Base-by-base conservation (phyloP, 305 asterid species). In the Fraxinus platypoda region DNA sequence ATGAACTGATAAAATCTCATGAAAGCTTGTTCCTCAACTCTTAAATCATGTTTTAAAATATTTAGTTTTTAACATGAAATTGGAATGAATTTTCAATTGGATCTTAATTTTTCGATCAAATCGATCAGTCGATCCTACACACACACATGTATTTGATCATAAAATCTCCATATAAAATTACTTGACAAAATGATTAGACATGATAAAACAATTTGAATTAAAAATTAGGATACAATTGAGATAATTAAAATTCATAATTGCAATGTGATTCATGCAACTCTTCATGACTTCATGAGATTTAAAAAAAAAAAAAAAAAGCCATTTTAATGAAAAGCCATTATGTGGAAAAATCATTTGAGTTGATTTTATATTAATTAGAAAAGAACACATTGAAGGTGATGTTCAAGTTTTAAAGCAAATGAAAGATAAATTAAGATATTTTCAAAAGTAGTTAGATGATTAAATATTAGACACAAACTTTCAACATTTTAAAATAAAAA, bases 311-410 rank as follows among this genome's bases (percentile, higher is more conserved):
- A 31, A 52, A 75, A 75, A 70, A 12, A 38, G 85, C 85, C 88
- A 76, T 71, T 54, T 46, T 68, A 68, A 68, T 75, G 59, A 77
- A 57, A 81, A 77, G 83, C 78, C 81, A 82, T 66, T 62, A 64
- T 64, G 33, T 7, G n/a, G 72, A 25, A 64, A 25, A 64, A 64
- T 64, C 73, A 64, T 9, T 4, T 34, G 77, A 84, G 78, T 52
- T 81, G 52, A n/a, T 12, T 77, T 77, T 5, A 30, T 6, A 64
- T 59, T 62, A 52, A 70, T 57, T 30, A 49, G 11, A 62, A 25
- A 12, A 84, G 62, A 64, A 62, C 52, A 46, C 0, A 0, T 21
- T 37, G 62, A 75, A 19, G 28, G 59, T 3, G 57, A 75, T 41
- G 34, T 6, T 17, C 15, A 75, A 41, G 31, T 54, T 41, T 1